Conservation (phyloP, 441 rosid genomes). For the Jatropha podagrica region DNA sequence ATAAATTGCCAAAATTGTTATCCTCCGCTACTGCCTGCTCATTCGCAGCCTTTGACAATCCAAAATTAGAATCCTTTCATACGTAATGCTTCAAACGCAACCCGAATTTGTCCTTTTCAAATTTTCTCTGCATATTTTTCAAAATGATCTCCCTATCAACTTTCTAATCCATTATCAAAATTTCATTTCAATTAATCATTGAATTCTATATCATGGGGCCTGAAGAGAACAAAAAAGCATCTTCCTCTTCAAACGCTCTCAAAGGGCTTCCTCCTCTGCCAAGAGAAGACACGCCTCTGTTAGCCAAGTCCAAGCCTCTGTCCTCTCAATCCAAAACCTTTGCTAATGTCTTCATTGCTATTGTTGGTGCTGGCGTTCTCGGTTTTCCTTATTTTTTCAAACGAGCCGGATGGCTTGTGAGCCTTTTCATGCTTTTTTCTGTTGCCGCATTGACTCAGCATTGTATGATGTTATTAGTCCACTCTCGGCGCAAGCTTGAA, state of each 20-base stretch:
- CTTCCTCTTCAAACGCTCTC: conserved; percentile 31
- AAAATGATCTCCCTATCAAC: too few relatives aligned
- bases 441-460: conserved; percentile 52
- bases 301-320: conserved; percentile 35
- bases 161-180: too few relatives aligned
- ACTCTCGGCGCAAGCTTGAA: conserved; percentile 66
- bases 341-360: conserved; percentile 79
- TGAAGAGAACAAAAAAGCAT: conserved; percentile 25
- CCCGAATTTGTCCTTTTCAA: too few relatives aligned
- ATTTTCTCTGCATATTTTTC: not conserved
- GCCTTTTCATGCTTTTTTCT: conserved; percentile 56
- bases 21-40: not conserved
- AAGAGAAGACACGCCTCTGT: conserved; percentile 63
- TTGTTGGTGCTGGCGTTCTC: conserved; percentile 83
- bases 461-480: conserved; percentile 78
- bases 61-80: not conserved
- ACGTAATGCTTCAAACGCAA: not conserved
- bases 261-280: conserved; percentile 21
- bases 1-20: too few relatives aligned
- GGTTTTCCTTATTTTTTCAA: conserved; percentile 81
- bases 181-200: not conserved
- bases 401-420: conserved; percentile 79
- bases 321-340: conserved; percentile 70
- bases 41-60: not conserved
- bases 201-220: conserved; percentile 30